A percentile compares a stretch with the other conserved stretches of the same genome.
Conservation (phyloP, 2,329 filamentous ascomycete species). For the Nigrograna mackinnonii region DNA sequence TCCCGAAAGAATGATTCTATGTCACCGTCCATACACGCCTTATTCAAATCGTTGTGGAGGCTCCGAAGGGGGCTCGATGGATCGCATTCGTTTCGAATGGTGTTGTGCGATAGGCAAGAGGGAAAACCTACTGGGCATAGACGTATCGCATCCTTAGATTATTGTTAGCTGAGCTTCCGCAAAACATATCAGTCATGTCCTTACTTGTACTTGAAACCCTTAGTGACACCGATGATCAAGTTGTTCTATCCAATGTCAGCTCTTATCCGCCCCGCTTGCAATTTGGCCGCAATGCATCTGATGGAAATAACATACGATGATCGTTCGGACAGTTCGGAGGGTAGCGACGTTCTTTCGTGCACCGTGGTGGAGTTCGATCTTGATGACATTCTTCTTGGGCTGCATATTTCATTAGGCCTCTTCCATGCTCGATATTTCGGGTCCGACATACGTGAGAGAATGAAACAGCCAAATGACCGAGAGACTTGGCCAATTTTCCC, state of each 20-base stretch:
- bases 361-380: conserved; percentile 98
- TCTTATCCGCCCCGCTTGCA: conserved; percentile 5
- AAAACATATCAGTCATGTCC: background rate
- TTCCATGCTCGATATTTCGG: conserved; percentile 2
- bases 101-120: background rate
- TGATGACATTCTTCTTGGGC: conserved; percentile 83
- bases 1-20: no score
- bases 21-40: no score
- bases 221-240: conserved; percentile 97
- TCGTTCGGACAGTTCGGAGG: conserved; percentile 94
- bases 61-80: no score
- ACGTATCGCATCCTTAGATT: conserved; percentile 89
- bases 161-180: conserved; percentile 11
- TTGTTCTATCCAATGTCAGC: conserved; percentile 65
- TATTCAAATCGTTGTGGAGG: no score
- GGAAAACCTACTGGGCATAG: conserved; percentile 73
- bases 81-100: no score
- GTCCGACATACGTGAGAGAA: conserved; percentile 67
- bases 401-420: conserved; percentile 23
- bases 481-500: conserved; percentile 97
- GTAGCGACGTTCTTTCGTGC: conserved; percentile 96
- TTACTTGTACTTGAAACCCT: conserved; percentile 97
- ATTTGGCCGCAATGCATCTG: background rate
- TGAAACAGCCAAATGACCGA: conserved; percentile 94
- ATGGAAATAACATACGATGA: conserved; percentile 63